A percentile compares a stretch with the other conserved stretches of the same genome.
phyloP scores from a whole-genome alignment of 2,329 filamentous ascomycete species.

The Ophiognomonia clavigignenti-juglandacearum region DNA sequence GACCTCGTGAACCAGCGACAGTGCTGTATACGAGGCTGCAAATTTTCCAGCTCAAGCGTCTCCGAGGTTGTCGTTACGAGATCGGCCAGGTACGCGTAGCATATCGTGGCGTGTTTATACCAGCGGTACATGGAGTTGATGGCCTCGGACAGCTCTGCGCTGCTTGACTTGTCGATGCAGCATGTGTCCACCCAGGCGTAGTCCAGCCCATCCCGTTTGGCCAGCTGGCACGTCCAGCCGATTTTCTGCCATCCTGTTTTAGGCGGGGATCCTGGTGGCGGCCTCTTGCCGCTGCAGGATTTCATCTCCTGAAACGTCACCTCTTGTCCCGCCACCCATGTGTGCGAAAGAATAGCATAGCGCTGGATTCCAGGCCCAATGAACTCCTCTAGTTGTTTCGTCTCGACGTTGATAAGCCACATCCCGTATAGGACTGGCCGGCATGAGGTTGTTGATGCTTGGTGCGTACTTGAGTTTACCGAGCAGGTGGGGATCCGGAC shows the following conservation, averaged over 20 bases:
- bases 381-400: slow-evolving; percentile 6
- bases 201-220: background rate
- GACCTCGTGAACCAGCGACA: slow-evolving; percentile 12
- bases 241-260: slow-evolving; percentile 4
- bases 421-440: too few relatives aligned
- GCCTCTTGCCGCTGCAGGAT: background rate
- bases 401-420: slow-evolving; percentile 9
- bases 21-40: background rate
- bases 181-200: slow-evolving; percentile 1
- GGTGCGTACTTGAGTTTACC: too few relatives aligned
- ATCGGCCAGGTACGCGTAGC: slow-evolving; percentile 1
- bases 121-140: background rate
- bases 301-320: slow-evolving; percentile 8
- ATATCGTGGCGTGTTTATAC: background rate
- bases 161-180: background rate
- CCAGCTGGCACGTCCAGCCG: background rate
- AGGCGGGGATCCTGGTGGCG: background rate
- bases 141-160: background rate
- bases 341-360: slow-evolving; percentile 12
- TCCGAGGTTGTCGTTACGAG: background rate
- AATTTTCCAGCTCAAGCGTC: too few relatives aligned
- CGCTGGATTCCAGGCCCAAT: background rate
- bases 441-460: too few relatives aligned
- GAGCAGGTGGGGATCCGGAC: too few relatives aligned
- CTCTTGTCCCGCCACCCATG: slow-evolving; percentile 7